A percentile compares a stretch with the other conserved stretches of the same genome.
Conservation (phyloP, 352 stramenopile species). For the Phytophthora melonis region DNA sequence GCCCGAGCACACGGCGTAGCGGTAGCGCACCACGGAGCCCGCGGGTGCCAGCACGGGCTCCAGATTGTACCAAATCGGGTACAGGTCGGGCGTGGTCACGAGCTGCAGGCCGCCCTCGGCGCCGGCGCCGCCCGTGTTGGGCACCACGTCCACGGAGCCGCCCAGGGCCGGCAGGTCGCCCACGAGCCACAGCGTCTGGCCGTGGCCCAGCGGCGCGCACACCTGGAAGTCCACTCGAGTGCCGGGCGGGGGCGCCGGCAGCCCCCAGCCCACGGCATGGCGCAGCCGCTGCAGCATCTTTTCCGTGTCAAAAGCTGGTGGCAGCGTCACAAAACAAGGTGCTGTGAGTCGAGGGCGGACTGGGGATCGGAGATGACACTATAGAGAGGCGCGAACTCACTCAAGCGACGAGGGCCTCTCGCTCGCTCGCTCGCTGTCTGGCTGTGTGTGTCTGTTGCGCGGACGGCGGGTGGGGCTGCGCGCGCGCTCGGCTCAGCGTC, state of each 20-base stretch:
- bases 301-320: background rate
- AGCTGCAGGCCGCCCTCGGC: conserved; percentile 73
- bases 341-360: background rate
- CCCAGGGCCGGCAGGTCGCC: conserved; percentile 77
- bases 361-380: too few relatives aligned
- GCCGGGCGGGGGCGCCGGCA: conserved; percentile 61
- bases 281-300: conserved; percentile 86
- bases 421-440: background rate
- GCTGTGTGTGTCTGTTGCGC: too few relatives aligned
- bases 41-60: conserved; percentile 78
- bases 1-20: conserved; percentile 86
- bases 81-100: conserved; percentile 88
- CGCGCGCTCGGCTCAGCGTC: background rate
- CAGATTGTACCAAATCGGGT: conserved; percentile 91
- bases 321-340: background rate
- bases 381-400: background rate
- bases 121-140: conserved; percentile 48
- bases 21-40: conserved; percentile 77
- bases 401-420: background rate
- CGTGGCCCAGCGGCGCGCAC: conserved; percentile 74
- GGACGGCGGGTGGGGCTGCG: background rate
- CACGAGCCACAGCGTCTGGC: conserved; percentile 85
- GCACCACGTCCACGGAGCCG: conserved; percentile 63
- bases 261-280: conserved; percentile 81
- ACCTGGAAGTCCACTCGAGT: conserved; percentile 89